phyloP scores from a whole-genome alignment of 1,139 yeast genomes.

The Torulaspora globosa region DNA sequence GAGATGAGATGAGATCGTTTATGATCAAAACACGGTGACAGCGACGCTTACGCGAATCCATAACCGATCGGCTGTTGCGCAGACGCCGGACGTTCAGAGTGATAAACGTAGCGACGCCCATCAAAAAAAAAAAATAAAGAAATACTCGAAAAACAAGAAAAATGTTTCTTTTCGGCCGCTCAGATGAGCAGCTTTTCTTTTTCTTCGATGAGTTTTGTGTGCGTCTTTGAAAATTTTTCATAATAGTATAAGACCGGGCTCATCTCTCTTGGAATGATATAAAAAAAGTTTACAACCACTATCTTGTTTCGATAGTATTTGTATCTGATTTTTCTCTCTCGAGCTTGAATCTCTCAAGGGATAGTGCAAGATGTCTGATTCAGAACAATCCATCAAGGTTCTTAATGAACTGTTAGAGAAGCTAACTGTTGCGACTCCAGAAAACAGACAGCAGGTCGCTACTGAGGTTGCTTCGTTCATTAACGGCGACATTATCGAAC shows the following conservation, averaged over 20 bases:
- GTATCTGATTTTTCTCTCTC: constrained; percentile 10
- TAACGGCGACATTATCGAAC: constrained; percentile 96
- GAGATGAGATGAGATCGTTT: background rate
- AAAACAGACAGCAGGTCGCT: constrained; percentile 83
- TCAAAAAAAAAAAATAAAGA: too few relatives aligned
- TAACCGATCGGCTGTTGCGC: too few relatives aligned
- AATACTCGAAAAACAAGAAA: background rate
- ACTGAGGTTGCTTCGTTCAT: constrained; percentile 86
- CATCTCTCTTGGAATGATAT: constrained; percentile 5
- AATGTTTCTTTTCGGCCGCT: constrained; percentile 2
- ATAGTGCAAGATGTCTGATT: constrained; percentile 40
- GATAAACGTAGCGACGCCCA: too few relatives aligned
- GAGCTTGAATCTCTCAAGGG: constrained; percentile 15
- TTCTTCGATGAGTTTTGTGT: constrained; percentile 1
- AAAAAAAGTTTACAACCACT: background rate
- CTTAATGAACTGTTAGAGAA: constrained; percentile 90
- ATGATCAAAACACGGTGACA: background rate
- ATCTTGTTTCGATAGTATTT: too few relatives aligned
- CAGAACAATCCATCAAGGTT: constrained; percentile 56
- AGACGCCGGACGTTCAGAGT: too few relatives aligned
- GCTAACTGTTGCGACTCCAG: constrained; percentile 81
- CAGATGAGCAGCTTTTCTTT: constrained; percentile 1
- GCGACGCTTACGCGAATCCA: too few relatives aligned
- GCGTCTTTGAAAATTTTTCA: constrained; percentile 3
- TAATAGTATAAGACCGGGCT: constrained; percentile 2